Evolutionary conservation across 768 basidiomycete genomes (phyloP).

Genomic region (Asterophora parasitica): DNA sequence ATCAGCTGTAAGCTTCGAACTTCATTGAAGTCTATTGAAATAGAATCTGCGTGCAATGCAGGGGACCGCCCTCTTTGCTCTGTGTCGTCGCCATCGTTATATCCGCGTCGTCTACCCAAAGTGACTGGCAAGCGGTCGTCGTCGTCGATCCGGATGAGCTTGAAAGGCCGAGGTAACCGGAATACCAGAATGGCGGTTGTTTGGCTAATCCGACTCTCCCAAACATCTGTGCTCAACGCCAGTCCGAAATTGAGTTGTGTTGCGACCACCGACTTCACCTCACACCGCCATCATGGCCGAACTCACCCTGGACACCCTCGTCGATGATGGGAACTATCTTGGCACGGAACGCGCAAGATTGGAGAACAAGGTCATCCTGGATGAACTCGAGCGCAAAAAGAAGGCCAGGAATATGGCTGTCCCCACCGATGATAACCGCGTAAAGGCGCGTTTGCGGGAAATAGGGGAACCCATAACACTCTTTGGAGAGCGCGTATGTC

Average conservation of each 20-base stretch:
- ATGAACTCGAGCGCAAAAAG: constrained; percentile 98
- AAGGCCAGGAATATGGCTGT: constrained; percentile 90
- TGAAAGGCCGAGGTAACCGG: neutral
- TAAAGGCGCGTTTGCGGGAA: constrained; percentile 84
- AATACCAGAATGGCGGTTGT: neutral
- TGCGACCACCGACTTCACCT: neutral
- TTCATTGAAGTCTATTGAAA: too few relatives aligned
- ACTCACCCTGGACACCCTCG: constrained; percentile 68
- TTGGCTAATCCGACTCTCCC: neutral
- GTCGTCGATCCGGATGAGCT: too few relatives aligned
- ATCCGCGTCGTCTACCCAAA: too few relatives aligned
- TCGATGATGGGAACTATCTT: constrained; percentile 73
- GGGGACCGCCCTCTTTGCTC: too few relatives aligned
- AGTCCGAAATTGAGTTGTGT: too few relatives aligned
- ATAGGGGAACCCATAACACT: constrained; percentile 96
- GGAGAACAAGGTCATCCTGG: constrained; percentile 84
- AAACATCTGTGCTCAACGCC: neutral
- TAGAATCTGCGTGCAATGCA: too few relatives aligned
- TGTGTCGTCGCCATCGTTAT: too few relatives aligned
- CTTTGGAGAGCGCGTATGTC: constrained; percentile 94
- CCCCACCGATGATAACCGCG: constrained; percentile 94
- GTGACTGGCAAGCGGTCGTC: neutral
- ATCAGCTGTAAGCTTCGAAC: too few relatives aligned
- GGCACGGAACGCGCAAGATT: constrained; percentile 70
- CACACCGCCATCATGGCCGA: constrained; percentile 52